A percentile compares a stretch with the other conserved stretches of the same genome.
These are phyloP conservation scores for Naumovozyma dairenensis DNA, from an alignment of 805 yeast genomes.

Conservation along the genomic window DNA sequence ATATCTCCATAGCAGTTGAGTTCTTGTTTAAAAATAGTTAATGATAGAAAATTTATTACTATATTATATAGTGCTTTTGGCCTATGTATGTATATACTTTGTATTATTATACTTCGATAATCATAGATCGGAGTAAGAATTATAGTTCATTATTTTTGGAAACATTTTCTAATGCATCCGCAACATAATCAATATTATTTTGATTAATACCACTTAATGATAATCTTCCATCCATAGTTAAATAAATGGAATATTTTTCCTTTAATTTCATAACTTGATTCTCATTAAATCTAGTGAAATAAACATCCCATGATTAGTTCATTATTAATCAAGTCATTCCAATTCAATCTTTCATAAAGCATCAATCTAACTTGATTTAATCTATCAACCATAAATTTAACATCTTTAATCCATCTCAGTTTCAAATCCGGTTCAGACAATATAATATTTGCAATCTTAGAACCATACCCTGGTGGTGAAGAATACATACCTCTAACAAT, in stretches of 20 bases:
- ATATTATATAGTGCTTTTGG: too few relatives aligned
- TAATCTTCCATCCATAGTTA: conserved; percentile 85
- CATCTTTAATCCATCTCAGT: conserved; percentile 73
- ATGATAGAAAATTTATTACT: too few relatives aligned
- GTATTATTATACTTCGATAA: too few relatives aligned
- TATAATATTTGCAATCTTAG: conserved; percentile 75
- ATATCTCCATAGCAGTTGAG: too few relatives aligned
- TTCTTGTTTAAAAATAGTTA: too few relatives aligned
- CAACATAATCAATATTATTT: conserved; percentile 56
- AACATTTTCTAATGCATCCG: conserved; percentile 14
- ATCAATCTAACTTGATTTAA: conserved; percentile 60
- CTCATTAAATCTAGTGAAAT: conserved; percentile 71
- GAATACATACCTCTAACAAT: conserved; percentile 82
- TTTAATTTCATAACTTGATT: conserved; percentile 66
- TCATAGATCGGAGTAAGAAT: too few relatives aligned
- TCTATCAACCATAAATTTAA: conserved; percentile 68
- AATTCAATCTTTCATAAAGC: conserved; percentile 55
- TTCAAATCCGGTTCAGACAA: conserved; percentile 51
- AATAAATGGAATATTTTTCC: conserved; percentile 65
- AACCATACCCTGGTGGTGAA: conserved; percentile 92
- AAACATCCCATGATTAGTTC: conserved; percentile 89
- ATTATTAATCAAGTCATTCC: conserved; percentile 70
- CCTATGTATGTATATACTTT: not conserved
- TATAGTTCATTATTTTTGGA: conserved; percentile 1
- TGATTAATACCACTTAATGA: conserved; percentile 84